Conservation (phyloP, 306 rosid species). For the Citrullus colocynthis region DNA sequence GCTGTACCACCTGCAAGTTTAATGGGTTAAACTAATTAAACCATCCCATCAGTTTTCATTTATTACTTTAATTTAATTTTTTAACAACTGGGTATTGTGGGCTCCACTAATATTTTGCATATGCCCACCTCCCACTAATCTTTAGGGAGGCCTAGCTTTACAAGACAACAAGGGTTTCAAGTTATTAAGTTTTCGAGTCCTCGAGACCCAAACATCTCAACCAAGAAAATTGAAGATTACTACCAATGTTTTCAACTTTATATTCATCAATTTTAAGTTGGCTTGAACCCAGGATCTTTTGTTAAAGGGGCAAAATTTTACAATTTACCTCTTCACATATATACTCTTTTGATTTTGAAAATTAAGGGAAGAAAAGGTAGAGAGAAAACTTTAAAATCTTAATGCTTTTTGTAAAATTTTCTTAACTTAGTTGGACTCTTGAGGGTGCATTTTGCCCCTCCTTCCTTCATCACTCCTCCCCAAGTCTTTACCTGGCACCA, state of each 20-base stretch:
- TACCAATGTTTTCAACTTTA: not conserved
- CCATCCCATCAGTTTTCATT: not conserved
- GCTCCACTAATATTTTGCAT: not conserved
- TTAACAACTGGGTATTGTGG: not conserved
- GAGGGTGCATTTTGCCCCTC: not conserved
- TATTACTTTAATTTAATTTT: not conserved
- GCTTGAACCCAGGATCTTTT: not conserved
- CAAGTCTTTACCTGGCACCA: not conserved
- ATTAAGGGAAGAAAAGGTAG: not conserved
- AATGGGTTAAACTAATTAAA: not conserved
- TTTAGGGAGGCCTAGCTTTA: not conserved
- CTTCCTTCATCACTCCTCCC: not conserved
- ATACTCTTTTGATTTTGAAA: not conserved
- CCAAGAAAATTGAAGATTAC: not conserved
- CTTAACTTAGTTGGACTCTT: not conserved
- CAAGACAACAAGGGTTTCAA: not conserved
- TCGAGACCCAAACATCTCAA: not conserved
- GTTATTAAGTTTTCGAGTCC: not conserved
- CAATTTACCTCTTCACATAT: not conserved
- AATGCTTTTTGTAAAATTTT: not conserved
- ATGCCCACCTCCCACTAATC: not conserved
- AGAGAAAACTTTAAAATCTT: not conserved
- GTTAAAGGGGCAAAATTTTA: not conserved
- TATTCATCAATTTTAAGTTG: not conserved
- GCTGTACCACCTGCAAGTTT: conserved; percentile 2